These are phyloP conservation scores for Trichoderma citrinoviride DNA, from an alignment of 2,329 filamentous ascomycete species.

Conservation along the genomic window DNA sequence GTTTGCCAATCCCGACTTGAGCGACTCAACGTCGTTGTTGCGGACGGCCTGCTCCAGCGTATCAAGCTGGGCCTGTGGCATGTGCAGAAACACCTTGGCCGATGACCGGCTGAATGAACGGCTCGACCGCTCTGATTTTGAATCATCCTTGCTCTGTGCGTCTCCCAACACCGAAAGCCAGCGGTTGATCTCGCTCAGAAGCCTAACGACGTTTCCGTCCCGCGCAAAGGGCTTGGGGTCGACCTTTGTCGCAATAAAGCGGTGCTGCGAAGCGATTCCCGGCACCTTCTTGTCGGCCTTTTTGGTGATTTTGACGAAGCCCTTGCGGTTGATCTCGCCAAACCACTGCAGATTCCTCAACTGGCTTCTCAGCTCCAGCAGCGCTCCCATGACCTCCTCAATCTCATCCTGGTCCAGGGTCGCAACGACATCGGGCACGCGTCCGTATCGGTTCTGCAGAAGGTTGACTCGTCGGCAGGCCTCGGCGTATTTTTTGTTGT, in stretches of 20 bases:
- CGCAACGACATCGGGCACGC: slow-evolving; percentile 64
- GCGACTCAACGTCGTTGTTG: slow-evolving; percentile 58
- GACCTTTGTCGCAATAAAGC: slow-evolving; percentile 87
- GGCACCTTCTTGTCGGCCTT: slow-evolving; percentile 95
- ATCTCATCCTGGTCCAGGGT: slow-evolving; percentile 82
- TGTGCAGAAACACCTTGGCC: slow-evolving; percentile 69
- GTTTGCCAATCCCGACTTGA: slow-evolving; percentile 58
- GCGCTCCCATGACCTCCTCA: slow-evolving; percentile 84
- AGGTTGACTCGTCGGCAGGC: slow-evolving; percentile 79
- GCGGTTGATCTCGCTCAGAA: slow-evolving; percentile 71
- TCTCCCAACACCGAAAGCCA: slow-evolving; percentile 85
- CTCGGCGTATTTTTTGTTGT: slow-evolving; percentile 92
- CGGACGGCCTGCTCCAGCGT: slow-evolving; percentile 69
- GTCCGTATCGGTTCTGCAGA: slow-evolving; percentile 83
- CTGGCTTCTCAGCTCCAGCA: slow-evolving; percentile 84
- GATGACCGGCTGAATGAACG: slow-evolving; percentile 75
- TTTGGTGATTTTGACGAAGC: slow-evolving; percentile 98
- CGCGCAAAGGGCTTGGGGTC: slow-evolving; percentile 85
- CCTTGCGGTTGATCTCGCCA: slow-evolving; percentile 90
- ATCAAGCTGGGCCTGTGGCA: slow-evolving; percentile 68
- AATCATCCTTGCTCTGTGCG: slow-evolving; percentile 71
- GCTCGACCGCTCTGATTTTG: slow-evolving; percentile 69
- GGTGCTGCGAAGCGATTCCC: slow-evolving; percentile 71
- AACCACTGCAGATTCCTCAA: slow-evolving; percentile 95
- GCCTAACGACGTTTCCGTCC: slow-evolving; percentile 51